These are phyloP conservation scores for Vachellia collinsii DNA, from an alignment of 306 rosid species.

Conservation along the genomic window DNA sequence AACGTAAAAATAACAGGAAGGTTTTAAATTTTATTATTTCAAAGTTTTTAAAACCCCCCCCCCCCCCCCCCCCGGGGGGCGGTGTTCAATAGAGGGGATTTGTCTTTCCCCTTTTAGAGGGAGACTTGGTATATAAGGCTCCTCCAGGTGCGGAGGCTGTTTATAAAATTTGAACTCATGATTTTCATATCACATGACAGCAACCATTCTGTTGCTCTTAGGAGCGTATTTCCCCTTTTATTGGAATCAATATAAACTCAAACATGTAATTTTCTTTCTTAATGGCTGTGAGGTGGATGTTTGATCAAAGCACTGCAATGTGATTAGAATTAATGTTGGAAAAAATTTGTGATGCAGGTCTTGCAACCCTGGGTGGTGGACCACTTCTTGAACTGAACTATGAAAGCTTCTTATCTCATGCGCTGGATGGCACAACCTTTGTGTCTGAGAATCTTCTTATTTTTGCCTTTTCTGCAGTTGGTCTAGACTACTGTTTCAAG, in stretches of 20 bases:
- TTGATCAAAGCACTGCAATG: constrained; percentile 12
- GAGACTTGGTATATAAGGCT: too few species aligned
- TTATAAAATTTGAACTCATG: too few species aligned
- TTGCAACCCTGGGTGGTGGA: constrained; percentile 65
- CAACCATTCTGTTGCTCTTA: too few species aligned
- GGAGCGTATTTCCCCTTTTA: neutral
- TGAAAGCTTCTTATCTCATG: constrained; percentile 67
- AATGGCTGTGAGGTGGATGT: constrained; percentile 12
- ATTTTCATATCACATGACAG: too few species aligned
- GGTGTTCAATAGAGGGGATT: neutral
- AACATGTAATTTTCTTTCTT: neutral
- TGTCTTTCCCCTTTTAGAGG: neutral
- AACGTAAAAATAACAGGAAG: neutral
- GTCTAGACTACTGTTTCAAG: constrained; percentile 80
- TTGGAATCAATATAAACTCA: neutral
- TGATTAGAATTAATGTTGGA: constrained; percentile 21
- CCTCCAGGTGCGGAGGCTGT: too few species aligned
- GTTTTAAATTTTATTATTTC: neutral
- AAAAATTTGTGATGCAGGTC: constrained; percentile 61
- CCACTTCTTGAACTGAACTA: constrained; percentile 53
- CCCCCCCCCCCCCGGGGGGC: too few species aligned
- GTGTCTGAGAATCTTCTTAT: constrained; percentile 66
- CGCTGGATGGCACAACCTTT: constrained; percentile 59
- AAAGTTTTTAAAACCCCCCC: neutral
- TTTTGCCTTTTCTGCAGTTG: constrained; percentile 74